Percentiles rank a stretch among this genome's conserved stretches.
These are phyloP conservation scores for Moricandia arvensis DNA, from an alignment of 345 rosid species.

Conservation along the genomic window DNA sequence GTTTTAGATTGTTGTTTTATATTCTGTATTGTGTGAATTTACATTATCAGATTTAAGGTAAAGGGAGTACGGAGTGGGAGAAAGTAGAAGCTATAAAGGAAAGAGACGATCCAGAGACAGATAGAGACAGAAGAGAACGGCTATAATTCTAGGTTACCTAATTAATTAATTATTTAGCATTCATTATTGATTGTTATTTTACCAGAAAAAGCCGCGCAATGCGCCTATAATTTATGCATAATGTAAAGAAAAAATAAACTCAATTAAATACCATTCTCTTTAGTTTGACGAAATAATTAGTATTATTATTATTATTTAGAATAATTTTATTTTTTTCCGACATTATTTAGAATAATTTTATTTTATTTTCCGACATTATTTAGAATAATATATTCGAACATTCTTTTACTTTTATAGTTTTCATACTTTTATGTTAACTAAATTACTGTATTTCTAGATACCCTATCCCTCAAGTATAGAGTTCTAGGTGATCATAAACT, in stretches of 20 bases:
- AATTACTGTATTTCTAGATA: conserved; percentile 11
- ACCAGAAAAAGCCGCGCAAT: conserved; percentile 32
- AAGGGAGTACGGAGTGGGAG: conserved; percentile 23
- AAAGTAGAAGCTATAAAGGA: conserved; percentile 33
- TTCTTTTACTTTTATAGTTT: conserved; percentile 10
- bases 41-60: conserved; percentile 32
- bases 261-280: neutral
- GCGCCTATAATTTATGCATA: conserved; percentile 34
- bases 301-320: too few relatives aligned
- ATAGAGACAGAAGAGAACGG: conserved; percentile 30
- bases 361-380: too few relatives aligned
- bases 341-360: too few relatives aligned
- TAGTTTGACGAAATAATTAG: neutral
- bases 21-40: conserved; percentile 21
- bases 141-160: conserved; percentile 25
- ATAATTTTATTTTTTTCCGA: too few relatives aligned
- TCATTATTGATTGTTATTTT: neutral
- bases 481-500: conserved; percentile 13
- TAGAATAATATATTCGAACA: conserved; percentile 22
- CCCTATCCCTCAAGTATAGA: conserved; percentile 21
- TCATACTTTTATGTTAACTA: neutral
- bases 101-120: conserved; percentile 19
- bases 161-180: conserved; percentile 2
- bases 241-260: neutral
- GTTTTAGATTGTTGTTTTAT: neutral